Base-by-base conservation (phyloP, 2,329 filamentous ascomycete genomes). In the Sclerotinia subarctica region DNA sequence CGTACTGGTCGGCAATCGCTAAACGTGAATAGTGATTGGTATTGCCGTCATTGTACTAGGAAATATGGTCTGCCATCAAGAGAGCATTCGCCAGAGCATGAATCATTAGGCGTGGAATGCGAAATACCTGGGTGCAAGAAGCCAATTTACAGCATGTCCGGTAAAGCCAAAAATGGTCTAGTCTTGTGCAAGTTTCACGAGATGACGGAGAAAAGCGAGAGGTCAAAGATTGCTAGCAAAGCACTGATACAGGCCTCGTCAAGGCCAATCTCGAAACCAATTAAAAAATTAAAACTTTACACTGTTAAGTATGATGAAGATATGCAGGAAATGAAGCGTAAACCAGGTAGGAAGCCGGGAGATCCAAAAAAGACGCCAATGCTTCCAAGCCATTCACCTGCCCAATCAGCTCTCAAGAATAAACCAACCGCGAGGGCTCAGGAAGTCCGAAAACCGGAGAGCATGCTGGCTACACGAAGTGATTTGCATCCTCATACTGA, bases 261-360 rank as follows among this genome's bases (percentile, higher is more conserved):
- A 53, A 64, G 42, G 32, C 42, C 58, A 21, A 13, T 21, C 0
- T 62, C 66, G 6, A 69, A 60, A n/a, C 52, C 59, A 6, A 49
- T 74, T 32, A 63, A 71, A 13, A 74, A 74, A 54, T 60, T 38
- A 8, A 73, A 72, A n/a, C 35, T 74, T 32, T 70, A 75, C 38
- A 56, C 56, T 42, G 17, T 71, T n/a, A 69, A 68, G 35, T 71
- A 69, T 35, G 72, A 74, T 15, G 46, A 66, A 32, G 72, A 72
- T 51, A 70, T 71, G 60, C 69, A 67, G 26, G 62, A 54, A 26
- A 38, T 70, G 46, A 73, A 71, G 63, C 63, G 64, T 49, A 71
- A 70, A 53, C 63, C n/a, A 58, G 65, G 49, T 15, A 70, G 67
- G 52, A 68, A 66, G 26, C n/a, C 51, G 17, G 64, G 56, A 54